Base-by-base conservation (phyloP, 768 basidiomycete genomes). In the Leccinum imitatum region DNA sequence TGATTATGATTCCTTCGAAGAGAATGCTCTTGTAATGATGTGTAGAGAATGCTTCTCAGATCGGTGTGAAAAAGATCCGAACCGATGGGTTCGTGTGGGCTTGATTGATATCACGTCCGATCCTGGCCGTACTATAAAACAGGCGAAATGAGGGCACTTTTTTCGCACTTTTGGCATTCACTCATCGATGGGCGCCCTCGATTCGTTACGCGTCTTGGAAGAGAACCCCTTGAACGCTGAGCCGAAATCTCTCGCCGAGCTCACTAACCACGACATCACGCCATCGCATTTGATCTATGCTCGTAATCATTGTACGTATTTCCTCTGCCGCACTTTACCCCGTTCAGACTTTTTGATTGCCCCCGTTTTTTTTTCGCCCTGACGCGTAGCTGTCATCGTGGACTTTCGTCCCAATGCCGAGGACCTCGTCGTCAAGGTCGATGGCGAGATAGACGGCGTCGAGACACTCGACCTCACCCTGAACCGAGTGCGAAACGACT, bases 171-270 rank as follows among this genome's bases (percentile, higher is more conserved):
- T 19, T 46, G 44, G 11, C 41, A 21, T 47, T 21, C 19, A 23
- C 21, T 41, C 37, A 14, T 37, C 27, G 3, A 72, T 73, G 72
- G 66, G 72, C 44, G 35, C 50, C 39, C 41, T 63, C 10, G 55
- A 66, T 44, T n/a, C 53, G 23, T 54, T 72, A 3, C 58, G 41
- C 7, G 59, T 71, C n/a, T 50, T 69, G 30, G 64, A 67, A 33
- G 53, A 76, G 6, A 65, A 80, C 8, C 89, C 89, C 3, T 85
- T 84, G 76, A 91, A 91, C 67, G 88, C 89, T 17, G 89, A 92
- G 63, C 85, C 89, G 1, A 73, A 78, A 2, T 78, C 80, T 17
- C 78, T 91, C 13, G 79, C 84, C 19, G 82, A 86, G 64, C 85
- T 85, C 66, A 47, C 63, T 31, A 67, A 58, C 52, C 59, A 72